phyloP scores from a whole-genome alignment of 768 basidiomycete genomes.

The Tulasnella sp. region DNA sequence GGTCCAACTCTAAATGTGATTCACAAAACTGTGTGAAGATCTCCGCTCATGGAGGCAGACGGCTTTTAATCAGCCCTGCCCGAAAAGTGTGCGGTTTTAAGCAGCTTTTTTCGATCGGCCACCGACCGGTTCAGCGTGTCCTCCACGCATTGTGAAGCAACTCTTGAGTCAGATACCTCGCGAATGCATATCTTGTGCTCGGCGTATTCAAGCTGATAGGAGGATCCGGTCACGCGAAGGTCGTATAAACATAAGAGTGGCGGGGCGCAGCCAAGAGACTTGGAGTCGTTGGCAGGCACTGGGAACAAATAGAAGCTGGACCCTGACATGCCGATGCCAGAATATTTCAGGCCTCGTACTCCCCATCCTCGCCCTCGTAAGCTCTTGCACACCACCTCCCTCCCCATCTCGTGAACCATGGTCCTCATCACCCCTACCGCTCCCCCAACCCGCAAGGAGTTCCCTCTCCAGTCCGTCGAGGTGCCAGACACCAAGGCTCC shows the following conservation, averaged over 20 bases:
- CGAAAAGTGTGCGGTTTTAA: background rate
- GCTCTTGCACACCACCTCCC: background rate
- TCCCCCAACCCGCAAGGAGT: conserved; percentile 15
- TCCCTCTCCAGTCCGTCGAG: conserved; percentile 16
- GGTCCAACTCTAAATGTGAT: background rate
- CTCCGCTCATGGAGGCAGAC: background rate
- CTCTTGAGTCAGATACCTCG: background rate
- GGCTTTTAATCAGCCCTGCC: background rate
- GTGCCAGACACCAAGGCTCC: conserved; percentile 27
- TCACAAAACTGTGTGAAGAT: background rate
- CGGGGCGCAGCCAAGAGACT: background rate
- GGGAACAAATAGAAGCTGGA: background rate
- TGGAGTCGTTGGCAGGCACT: background rate
- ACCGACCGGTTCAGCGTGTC: background rate
- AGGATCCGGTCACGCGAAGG: background rate
- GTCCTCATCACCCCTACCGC: conserved; percentile 2
- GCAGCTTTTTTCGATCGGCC: background rate
- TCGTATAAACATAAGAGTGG: background rate
- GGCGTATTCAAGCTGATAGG: background rate
- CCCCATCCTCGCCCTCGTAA: background rate
- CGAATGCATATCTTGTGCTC: background rate
- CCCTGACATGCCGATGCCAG: background rate
- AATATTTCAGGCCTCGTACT: background rate
- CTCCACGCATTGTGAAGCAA: background rate
- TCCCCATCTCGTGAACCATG: background rate